Evolutionary conservation across 345 rosid genomes (phyloP), one percentile per base, ranked within the genome.

Genomic region (Mercurialis annua): DNA sequence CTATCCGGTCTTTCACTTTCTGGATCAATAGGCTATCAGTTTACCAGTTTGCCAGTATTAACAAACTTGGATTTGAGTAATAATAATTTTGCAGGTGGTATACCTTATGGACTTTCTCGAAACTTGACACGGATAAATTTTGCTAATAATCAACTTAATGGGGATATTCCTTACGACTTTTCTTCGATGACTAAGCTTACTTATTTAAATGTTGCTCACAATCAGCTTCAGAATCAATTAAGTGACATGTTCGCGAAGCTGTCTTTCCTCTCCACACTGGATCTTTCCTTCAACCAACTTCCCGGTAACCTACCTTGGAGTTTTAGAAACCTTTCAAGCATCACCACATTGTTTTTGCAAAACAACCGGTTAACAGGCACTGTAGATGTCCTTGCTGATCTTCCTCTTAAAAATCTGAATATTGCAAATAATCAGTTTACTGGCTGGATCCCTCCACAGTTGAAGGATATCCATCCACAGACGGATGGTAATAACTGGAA

Each of bases 311-410:
- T 95, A 60, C 99, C 99, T n/a, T 67, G 55, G 76, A 82, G 86
- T 66, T 70, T 87, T 63, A 74, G 79, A 77, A 80, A 68, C 72
- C 98, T 95, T 66, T 78, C 98, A 27, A 82, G 90, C 81, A 62
- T 81, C 31, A 82, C 36, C 33, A 60, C 89, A 26, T 74, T 95
- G 99, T 82, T 84, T 78, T 81, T 95, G 84, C 94, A 95, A 79
- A 82, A 84, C 82, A 95, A 95, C 78, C 97, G 92, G 73, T 85
- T 95, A 72, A 69, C 94, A 5, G 99, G 99, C 71, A 80, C 88
- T 75, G 84, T 92, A 51, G 80, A 88, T 81, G 78, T 78, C 54
- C 89, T 95, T 49, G 96, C 96, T 31, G 75, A 59, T 76, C 96
- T 95, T 64, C 88, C 96, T 52, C 92, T 95, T 38, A 78, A 82